Evolutionary conservation across 1,284 basidiomycete species (phyloP).

Genomic region (Wallemia ichthyophaga): DNA sequence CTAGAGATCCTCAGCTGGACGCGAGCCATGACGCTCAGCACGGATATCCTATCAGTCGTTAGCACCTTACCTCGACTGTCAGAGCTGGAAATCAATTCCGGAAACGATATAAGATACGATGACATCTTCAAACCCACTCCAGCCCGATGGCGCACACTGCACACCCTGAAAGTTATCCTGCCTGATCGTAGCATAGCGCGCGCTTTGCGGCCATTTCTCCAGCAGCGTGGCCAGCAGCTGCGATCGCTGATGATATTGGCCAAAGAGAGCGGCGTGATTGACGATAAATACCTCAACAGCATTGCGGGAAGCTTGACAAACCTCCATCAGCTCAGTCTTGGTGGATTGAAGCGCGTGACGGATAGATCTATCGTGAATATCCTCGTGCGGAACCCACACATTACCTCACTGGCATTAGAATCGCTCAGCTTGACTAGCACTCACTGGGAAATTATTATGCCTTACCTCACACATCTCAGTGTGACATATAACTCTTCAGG

Average conservation of each 20-base stretch:
- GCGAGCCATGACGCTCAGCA: neutral
- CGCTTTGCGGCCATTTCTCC: neutral
- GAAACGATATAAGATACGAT: neutral
- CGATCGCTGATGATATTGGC: neutral
- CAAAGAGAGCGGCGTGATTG: neutral
- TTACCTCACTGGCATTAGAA: neutral
- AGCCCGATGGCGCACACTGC: neutral
- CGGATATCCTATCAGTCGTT: neutral
- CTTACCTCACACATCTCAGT: neutral
- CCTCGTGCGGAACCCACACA: neutral
- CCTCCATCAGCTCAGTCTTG: neutral
- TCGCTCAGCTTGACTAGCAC: neutral
- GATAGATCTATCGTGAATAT: neutral
- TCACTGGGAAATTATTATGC: neutral
- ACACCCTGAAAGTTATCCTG: neutral
- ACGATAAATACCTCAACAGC: neutral
- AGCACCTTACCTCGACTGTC: neutral
- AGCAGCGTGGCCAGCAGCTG: neutral
- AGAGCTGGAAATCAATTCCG: neutral
- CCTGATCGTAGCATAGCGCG: neutral
- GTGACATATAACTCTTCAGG: neutral
- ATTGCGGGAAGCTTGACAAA: neutral
- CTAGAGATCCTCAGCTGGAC: neutral
- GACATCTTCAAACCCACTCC: neutral
- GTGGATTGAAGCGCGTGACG: neutral